Conservation (phyloP, 2,329 filamentous ascomycete species). For the Chaetomium sp. region DNA sequence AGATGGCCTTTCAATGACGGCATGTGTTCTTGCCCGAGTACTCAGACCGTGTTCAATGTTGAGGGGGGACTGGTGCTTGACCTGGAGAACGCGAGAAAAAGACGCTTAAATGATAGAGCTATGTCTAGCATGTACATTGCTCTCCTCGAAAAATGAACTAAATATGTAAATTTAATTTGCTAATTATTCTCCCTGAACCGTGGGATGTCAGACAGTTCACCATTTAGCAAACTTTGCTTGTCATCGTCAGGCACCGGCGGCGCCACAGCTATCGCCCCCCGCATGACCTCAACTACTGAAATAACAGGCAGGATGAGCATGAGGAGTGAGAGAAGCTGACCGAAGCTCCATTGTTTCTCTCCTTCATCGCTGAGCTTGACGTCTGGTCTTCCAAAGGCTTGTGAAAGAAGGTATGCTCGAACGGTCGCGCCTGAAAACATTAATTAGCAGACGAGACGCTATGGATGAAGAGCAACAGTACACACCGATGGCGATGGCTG, state of each 20-base stretch:
- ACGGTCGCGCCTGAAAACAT: constrained; percentile 38
- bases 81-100: no score
- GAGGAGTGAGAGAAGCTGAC: constrained; percentile 54
- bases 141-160: no score
- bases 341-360: constrained; percentile 57
- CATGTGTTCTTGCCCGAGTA: no score
- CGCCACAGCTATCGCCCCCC: constrained; percentile 23
- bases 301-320: constrained; percentile 55
- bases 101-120: no score
- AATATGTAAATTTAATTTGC: not conserved
- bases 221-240: constrained; percentile 13
- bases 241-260: constrained; percentile 18
- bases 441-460: not conserved
- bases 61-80: no score
- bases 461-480: not conserved
- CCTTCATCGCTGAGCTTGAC: constrained; percentile 44
- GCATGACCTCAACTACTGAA: constrained; percentile 49
- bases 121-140: no score
- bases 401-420: constrained; percentile 50
- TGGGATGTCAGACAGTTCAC: constrained; percentile 7
- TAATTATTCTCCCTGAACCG: no score
- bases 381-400: constrained; percentile 52
- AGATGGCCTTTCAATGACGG: no score
- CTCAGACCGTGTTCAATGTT: no score
- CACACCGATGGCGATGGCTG: constrained; percentile 48